These are phyloP conservation scores for Kingdonia uniflora DNA, from an alignment of 164 flowering plant genomes.

Conservation along the genomic window DNA sequence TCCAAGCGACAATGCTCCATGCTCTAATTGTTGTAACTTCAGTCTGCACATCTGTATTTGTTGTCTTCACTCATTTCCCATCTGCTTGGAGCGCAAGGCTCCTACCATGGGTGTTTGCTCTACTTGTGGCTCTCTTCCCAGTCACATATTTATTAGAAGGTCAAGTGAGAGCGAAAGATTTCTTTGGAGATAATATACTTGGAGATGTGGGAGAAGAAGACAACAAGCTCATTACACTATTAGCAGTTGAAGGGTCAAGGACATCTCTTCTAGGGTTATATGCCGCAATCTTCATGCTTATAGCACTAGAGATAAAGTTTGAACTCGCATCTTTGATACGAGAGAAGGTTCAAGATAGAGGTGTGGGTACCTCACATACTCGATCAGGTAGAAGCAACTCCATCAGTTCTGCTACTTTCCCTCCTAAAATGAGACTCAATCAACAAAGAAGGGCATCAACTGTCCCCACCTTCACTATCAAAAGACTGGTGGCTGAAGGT, in stretches of 20 bases:
- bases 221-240: conserved; percentile 47
- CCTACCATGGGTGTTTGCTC: conserved; percentile 91
- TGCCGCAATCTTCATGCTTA: conserved; percentile 93
- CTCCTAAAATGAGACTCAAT: conserved; percentile 68
- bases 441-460: conserved; percentile 71
- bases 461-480: conserved; percentile 64
- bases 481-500: conserved; percentile 84
- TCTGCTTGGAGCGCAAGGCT: conserved; percentile 90
- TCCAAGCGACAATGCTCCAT: conserved; percentile 64
- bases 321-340: conserved; percentile 75
- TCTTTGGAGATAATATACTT: conserved; percentile 22
- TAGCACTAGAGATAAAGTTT: conserved; percentile 85
- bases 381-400: conserved; percentile 32
- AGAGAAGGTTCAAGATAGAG: conserved; percentile 57
- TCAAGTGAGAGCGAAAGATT: conserved; percentile 56
- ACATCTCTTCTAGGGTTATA: conserved; percentile 90
- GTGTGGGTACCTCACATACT: conserved; percentile 32
- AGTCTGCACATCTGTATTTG: conserved; percentile 78
- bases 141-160: conserved; percentile 92
- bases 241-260: conserved; percentile 95
- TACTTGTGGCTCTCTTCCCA: conserved; percentile 93
- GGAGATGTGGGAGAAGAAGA: conserved; percentile 55
- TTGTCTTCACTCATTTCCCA: conserved; percentile 87
- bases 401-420: conserved; percentile 24
- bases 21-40: conserved; percentile 66